These are phyloP conservation scores for Microbotryomycetes sp. DNA, from an alignment of 1,284 basidiomycete species.

Conservation along the genomic window DNA sequence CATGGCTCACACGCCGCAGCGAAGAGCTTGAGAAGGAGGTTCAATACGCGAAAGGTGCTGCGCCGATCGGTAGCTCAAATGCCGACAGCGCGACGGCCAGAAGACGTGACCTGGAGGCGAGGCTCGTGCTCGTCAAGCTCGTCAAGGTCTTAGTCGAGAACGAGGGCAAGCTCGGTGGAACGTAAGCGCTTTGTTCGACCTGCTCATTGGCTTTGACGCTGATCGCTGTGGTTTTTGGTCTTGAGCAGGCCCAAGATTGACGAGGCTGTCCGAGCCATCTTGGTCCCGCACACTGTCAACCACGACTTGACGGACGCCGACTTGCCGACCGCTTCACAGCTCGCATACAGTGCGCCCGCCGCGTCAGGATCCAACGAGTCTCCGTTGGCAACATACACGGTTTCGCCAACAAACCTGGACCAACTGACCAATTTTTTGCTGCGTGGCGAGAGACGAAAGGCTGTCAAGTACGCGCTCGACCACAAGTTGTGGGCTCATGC, in stretches of 20 bases:
- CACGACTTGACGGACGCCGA: not conserved
- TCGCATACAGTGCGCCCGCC: constrained; percentile 11
- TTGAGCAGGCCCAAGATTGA: constrained; percentile 60
- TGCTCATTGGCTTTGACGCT: not conserved
- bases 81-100: constrained; percentile 43
- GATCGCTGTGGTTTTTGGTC: not conserved
- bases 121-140: constrained; percentile 64
- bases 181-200: constrained; percentile 48
- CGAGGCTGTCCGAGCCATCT: constrained; percentile 53
- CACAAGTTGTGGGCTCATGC: constrained; percentile 93
- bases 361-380: constrained; percentile 22
- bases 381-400: constrained; percentile 40
- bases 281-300: constrained; percentile 49
- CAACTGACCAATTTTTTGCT: constrained; percentile 71
- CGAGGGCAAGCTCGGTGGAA: constrained; percentile 74
- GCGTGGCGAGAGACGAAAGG: constrained; percentile 74
- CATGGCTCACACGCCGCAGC: constrained; percentile 65
- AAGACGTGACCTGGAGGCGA: constrained; percentile 61
- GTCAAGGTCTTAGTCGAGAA: constrained; percentile 74
- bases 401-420: constrained; percentile 59
- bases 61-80: constrained; percentile 31
- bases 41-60: constrained; percentile 48
- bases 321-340: constrained; percentile 28
- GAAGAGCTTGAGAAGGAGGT: constrained; percentile 69
- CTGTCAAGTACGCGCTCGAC: constrained; percentile 80